A percentile compares a stretch with the other conserved stretches of the same genome.
phyloP scores from a whole-genome alignment of 176 grass and related monocot species.

The Triticum aestivum region IWGSC_CS_RefSeq_v2.1 NC_057800.1:619413749-619414248 shows the following conservation, averaged over 20 bases:
- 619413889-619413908: conserved; percentile 83
- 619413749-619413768: conserved; percentile 56
- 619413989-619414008: conserved; percentile 54
- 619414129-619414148: conserved; percentile 89
- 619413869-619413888: conserved; percentile 86
- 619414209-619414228: conserved; percentile 84
- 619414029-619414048: conserved; percentile 77
- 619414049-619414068: conserved; percentile 64
- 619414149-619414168: conserved; percentile 74
- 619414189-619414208: conserved; percentile 75
- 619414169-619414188: conserved; percentile 93
- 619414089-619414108: conserved; percentile 44
- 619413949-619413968: conserved; percentile 63
- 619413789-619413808: conserved; percentile 77
- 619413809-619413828: conserved; percentile 45
- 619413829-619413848: conserved; percentile 68
- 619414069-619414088: conserved; percentile 40
- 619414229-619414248: conserved; percentile 58
- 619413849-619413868: conserved; percentile 93
- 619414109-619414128: conserved; percentile 72
- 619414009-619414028: conserved; percentile 84
- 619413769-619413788: conserved; percentile 56
- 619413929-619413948: conserved; percentile 72
- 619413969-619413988: conserved; percentile 53
- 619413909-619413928: conserved; percentile 88